phyloP scores from a whole-genome alignment of 805 yeast species.

The Soucietia sequanensis region DNA sequence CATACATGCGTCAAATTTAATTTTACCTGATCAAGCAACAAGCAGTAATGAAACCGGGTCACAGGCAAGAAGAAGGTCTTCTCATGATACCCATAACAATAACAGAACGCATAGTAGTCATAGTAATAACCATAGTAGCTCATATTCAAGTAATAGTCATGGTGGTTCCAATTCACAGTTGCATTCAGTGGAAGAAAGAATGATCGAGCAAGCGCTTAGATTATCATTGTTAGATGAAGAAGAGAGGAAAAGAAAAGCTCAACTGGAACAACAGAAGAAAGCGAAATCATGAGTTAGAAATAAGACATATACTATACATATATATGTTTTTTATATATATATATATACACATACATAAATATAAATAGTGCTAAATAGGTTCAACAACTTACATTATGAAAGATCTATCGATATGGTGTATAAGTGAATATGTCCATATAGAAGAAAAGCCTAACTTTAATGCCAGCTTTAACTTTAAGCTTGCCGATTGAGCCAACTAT shows the following conservation, averaged over 20 bases:
- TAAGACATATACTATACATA: no score
- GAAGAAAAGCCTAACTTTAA: no score
- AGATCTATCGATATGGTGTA: no score
- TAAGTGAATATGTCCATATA: no score
- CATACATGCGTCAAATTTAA: constrained; percentile 80
- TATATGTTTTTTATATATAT: no score
- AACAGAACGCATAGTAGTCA: constrained; percentile 4
- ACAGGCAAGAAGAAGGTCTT: constrained; percentile 16
- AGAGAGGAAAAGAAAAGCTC: constrained; percentile 38
- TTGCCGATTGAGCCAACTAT: no score
- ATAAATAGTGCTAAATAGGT: no score
- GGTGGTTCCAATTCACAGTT: constrained; percentile 11
- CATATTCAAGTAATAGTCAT: constrained; percentile 14
- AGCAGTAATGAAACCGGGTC: constrained; percentile 7
- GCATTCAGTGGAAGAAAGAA: constrained; percentile 53
- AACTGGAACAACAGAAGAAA: constrained; percentile 4
- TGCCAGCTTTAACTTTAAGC: no score
- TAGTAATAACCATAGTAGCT: constrained; percentile 11
- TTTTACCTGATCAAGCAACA: constrained; percentile 36
- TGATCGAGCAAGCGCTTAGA: constrained; percentile 83
- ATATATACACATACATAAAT: no score
- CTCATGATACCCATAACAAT: no score
- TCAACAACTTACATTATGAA: no score
- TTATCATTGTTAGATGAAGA: constrained; percentile 71
- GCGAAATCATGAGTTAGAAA: no score